Evolutionary conservation across 108 stramenopile species (phyloP), one percentile per base, ranked within the genome.

Genomic region (Skeletonema grethae): DNA sequence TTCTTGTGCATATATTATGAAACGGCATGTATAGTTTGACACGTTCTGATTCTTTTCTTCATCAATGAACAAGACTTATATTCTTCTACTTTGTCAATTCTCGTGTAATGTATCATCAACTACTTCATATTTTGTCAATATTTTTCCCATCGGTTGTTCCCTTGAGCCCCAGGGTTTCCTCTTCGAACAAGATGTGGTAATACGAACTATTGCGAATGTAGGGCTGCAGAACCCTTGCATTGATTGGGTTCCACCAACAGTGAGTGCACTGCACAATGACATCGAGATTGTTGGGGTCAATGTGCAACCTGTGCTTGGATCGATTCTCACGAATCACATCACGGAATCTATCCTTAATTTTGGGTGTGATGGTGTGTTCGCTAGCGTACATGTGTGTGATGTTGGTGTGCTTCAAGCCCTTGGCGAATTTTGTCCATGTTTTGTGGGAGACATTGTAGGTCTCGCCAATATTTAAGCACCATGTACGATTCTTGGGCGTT

Each of bases 161-260:
- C 48, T 82, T 85, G 38, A 73, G 25, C 55, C 95, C 95, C 69
- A 92, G 86, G 0, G 76, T 82, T 63, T 86, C 89, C 70, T 73
- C 85, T 67, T 95, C 92, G 18, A 77, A 61, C 57, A 96, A 69
- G 13, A 96, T 85, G 55, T 88, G 80, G 46, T 93, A 89, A 62
- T 89, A 90, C 2, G 87, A 90, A 28, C 73, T 79, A 31, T 90
- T 87, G 57, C 85, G 84, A 43, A 96, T 65, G 77, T 92, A 96
- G 8, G 96, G 96, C 36, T 87, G 81, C 20, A 96, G 83, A 4
- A 68, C 77, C 65, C 88, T 83, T 5, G 96, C 88, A 72, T 97
- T 97, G 63, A 97, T 91, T 11, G 97, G 97, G 76, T 97, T 97
- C 95, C 95, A 97, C 97, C 97, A 97, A 70, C 92, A 94, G 65